Evolutionary conservation across 305 asterid genomes (phyloP).

Genomic region (Nicotiana rustica): DNA sequence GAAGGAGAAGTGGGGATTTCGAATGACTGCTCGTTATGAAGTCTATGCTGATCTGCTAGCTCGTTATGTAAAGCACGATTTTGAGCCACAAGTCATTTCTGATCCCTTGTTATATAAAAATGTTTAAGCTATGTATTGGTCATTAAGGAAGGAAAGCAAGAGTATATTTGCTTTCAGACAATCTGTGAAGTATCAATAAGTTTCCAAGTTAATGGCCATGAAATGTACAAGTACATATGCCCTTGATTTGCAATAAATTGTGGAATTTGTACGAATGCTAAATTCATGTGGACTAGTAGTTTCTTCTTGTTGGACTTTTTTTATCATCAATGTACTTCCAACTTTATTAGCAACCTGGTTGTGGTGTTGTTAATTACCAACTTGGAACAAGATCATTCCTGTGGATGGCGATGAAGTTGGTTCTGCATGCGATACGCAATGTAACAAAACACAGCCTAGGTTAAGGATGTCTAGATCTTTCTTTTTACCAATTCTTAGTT

Average conservation of each 20-base stretch:
- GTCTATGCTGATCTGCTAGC: conserved; percentile 67
- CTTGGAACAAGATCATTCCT: too few species aligned
- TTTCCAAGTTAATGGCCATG: neutral
- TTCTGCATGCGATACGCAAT: too few species aligned
- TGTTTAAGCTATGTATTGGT: conserved; percentile 21
- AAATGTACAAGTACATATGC: conserved; percentile 27
- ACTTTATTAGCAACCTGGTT: too few species aligned
- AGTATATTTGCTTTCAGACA: neutral
- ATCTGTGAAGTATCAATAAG: neutral
- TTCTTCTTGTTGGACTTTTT: too few species aligned
- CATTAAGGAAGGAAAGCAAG: neutral
- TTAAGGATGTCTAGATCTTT: too few species aligned
- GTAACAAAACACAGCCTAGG: too few species aligned
- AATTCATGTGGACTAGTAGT: neutral
- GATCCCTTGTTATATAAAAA: conserved; percentile 75
- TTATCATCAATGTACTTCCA: too few species aligned
- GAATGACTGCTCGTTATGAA: conserved; percentile 92
- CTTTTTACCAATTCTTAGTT: too few species aligned
- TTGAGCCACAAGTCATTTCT: conserved; percentile 81
- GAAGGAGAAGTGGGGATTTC: conserved; percentile 96
- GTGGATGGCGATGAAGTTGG: too few species aligned
- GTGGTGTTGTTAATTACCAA: too few species aligned
- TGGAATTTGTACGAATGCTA: conserved; percentile 28
- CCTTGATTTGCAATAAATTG: conserved; percentile 3
- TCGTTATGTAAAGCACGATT: conserved; percentile 75